Percentiles rank a stretch among this genome's conserved stretches.
These are phyloP conservation scores for Cutaneotrichosporon cyanovorans DNA, from an alignment of 1,284 basidiomycete genomes.

Conservation along the genomic window DNA sequence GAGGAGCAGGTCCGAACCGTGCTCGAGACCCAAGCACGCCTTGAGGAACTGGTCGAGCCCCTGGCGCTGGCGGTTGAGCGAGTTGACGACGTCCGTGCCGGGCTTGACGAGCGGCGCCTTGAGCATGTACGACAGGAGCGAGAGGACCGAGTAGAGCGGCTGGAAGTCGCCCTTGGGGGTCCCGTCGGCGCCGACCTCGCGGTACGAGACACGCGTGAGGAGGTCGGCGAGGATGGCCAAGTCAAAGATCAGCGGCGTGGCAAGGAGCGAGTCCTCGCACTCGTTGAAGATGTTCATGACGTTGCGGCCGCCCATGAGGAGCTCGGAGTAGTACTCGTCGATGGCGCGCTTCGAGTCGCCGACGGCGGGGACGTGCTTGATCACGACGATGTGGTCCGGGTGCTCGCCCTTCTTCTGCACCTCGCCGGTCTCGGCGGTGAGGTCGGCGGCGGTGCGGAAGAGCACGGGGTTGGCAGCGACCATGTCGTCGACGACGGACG, in stretches of 20 bases:
- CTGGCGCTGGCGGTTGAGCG: slow-evolving; percentile 85
- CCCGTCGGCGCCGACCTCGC: slow-evolving; percentile 49
- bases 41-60: slow-evolving; percentile 66
- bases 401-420: slow-evolving; percentile 56
- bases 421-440: slow-evolving; percentile 52
- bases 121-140: slow-evolving; percentile 88
- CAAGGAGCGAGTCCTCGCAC: slow-evolving; percentile 94
- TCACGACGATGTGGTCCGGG: slow-evolving; percentile 94
- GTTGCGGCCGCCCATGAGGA: slow-evolving; percentile 53
- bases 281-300: slow-evolving; percentile 78
- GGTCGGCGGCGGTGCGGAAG: slow-evolving; percentile 57
- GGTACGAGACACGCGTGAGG: slow-evolving; percentile 86
- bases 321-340: slow-evolving; percentile 96
- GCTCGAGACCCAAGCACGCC: slow-evolving; percentile 83
- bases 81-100: slow-evolving; percentile 89
- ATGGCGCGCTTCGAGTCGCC: slow-evolving; percentile 92
- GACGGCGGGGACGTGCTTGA: slow-evolving; percentile 77
- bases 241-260: slow-evolving; percentile 92
- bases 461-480: slow-evolving; percentile 82
- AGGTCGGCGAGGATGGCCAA: slow-evolving; percentile 89
- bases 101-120: slow-evolving; percentile 98
- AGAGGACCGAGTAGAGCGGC: slow-evolving; percentile 78
- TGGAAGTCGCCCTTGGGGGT: slow-evolving; percentile 55
- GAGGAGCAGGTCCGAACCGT: slow-evolving; percentile 69
- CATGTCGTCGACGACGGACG: slow-evolving; percentile 96